These are phyloP conservation scores for Pleurotus pulmonarius DNA, from an alignment of 768 basidiomycete species.

Conservation along the genomic window DNA sequence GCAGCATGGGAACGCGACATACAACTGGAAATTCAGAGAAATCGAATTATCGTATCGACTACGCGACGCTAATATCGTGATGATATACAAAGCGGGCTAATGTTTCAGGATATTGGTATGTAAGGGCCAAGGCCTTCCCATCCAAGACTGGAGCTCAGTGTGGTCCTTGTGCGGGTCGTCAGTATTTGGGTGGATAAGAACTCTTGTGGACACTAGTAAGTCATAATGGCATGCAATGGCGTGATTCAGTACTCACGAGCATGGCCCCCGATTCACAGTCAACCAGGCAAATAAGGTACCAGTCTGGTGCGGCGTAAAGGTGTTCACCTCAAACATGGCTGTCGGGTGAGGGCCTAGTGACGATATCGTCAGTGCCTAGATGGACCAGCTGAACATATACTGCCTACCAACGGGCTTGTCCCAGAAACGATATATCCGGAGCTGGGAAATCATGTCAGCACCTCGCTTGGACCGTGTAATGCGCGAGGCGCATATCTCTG, in stretches of 20 bases:
- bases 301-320: constrained; percentile 62
- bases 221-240: constrained; percentile 6
- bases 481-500: constrained; percentile 42
- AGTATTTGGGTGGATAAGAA: constrained; percentile 72
- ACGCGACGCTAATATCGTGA: no score
- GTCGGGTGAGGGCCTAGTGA: constrained; percentile 58
- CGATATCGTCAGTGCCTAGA: not conserved
- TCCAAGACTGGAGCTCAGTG: constrained; percentile 62
- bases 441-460: constrained; percentile 26
- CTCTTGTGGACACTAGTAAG: constrained; percentile 30
- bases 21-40: no score
- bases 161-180: constrained; percentile 53
- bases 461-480: not conserved
- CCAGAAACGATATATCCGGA: constrained; percentile 60
- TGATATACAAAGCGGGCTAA: no score
- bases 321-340: constrained; percentile 72
- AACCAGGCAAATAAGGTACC: constrained; percentile 69
- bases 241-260: constrained; percentile 47
- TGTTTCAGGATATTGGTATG: constrained; percentile 34
- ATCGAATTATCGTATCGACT: no score
- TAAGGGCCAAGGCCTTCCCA: constrained; percentile 59
- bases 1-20: no score
- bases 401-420: constrained; percentile 56
- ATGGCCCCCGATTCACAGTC: constrained; percentile 63
- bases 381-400: not conserved